Evolutionary conservation across 1,284 basidiomycete genomes (phyloP), one percentile per base, ranked within the genome.

Genomic region (Crepidotus sp.): DNA sequence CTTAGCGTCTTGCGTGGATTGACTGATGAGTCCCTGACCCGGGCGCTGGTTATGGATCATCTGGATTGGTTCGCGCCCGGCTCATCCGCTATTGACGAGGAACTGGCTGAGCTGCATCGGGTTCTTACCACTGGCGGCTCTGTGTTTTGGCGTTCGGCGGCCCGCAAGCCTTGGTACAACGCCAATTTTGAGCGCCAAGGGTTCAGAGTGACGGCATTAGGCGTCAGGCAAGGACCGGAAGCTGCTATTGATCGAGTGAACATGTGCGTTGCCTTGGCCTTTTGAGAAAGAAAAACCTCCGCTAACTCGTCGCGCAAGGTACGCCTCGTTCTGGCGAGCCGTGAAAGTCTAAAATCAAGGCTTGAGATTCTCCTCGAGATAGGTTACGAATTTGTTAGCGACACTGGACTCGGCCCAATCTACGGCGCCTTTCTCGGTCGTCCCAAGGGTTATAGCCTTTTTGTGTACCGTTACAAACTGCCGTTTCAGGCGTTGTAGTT

Each of bases 381-480:
- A 94, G 45, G 65, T 59, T 29, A 77, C 80, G 72, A 94, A 95
- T 55, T 84, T 85, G 11, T 65, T 57, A 7, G 77, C 80, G 9
- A 95, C 75, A 48, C 74, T 80, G 48, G 73, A 72, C 59, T 86
- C 86, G 41, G 71, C 73, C 83, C 88, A 92, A 52, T 81, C 79
- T 15, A 89, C 78, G 14, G 64, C 62, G 0, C 86, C 85, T 44
- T 80, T 84, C 53, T 89, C 87, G 10, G 77, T 80, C n/a, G 83
- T 82, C 14, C 86, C 85, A 4, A 86, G 74, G 6, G 81, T 85
- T 50, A 91, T 82, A n/a, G 86, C 87, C 55, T 88, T 89, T 57
- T 84, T 88, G 61, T 94, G 89, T 29, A 86, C 73, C 1, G 76
- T 77, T 26, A 94, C 83, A 58, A 93, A 96, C 58, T 93, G 89